Evolutionary conservation across 305 asterid genomes (phyloP), one percentile per base, ranked within the genome.

Genomic region (Euphrasia arctica): DNA sequence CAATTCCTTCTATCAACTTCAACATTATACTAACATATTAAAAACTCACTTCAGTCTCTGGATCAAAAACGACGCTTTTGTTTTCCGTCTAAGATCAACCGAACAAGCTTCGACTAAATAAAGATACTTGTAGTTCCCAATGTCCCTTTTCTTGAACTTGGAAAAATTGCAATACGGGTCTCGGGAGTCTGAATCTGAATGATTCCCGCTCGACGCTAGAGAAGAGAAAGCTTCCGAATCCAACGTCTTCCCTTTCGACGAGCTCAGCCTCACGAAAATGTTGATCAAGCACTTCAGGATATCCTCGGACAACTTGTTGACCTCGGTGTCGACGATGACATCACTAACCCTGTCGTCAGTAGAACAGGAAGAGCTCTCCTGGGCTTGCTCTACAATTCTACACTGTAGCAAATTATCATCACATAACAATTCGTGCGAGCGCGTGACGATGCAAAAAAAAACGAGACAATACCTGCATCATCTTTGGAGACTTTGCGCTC

Each of bases 231-330:
- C 71, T 59, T 76, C 81, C 25, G 73, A 50, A 69, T 88, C 88
- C 82, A 78, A 61, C 9, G 88, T 78, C 74, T 82, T 86, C 72
- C 87, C 79, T 71, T 79, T 79, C 9, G 83, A 76, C 54, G 80
- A 63, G 73, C 89, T 83, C 78, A 83, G 69, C 78, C 96, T 82
- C 25, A 80, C 66, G 50, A 84, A 83, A 54, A 83, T 85, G 65
- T 66, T 77, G 73, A 74, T 79, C 64, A 91, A 76, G 77, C 95
- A 91, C 75, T 79, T 91, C 75, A 91, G 74, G 50, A 82, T 78
- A 68, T 89, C 86, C 72, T 80, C 83, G 0, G 95, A 91, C 65
- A 76, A 70, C 68, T 64, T 83, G 66, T 86, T 89, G 3, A 80
- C 86, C 76, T 72, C 79, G 45, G 69, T 83, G 42, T 83, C 85